Base-by-base conservation (phyloP, 2,329 filamentous ascomycete genomes). In the Sphaerulina populicola region DNA sequence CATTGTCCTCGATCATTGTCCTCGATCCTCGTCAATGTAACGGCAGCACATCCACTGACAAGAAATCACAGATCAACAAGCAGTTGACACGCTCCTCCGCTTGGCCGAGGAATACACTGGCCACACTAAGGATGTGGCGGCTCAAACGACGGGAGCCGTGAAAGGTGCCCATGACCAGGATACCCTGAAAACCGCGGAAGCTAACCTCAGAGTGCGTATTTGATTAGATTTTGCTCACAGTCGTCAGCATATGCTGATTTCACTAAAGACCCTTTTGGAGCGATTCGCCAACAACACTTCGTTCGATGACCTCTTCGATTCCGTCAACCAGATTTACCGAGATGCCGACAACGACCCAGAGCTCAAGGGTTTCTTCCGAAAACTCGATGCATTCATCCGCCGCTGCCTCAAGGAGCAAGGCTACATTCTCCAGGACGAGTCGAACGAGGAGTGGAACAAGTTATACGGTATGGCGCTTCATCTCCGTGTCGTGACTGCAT, bases 231-330 rank as follows among this genome's bases (percentile, higher is more conserved):
- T 70, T 46, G 52, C 49, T 57, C 36, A 53, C 53, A 65, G 57
- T 58, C 70, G 66, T 58, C 61, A 66, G 62, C 62, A 71, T 62
- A 69, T 71, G 72, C 76, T 80, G 69, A 80, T 72, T 59, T 62
- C 68, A 42, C 70, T 72, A 15, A 76, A 87, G 80, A 88, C 82
- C 7, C 76, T 98, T 15, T 83, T 98, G 60, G 93, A 97, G 75
- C 86, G 93, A 43, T 97, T 96, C 62, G 93, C 93, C 66, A 97
- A 98, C 69, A 84, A 84, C 64, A 97, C 93, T 7, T 96, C 90
- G 0, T 81, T 83, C 31, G 85, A 94, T 57, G 88, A 94, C 59
- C 74, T 97, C 3, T 88, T 93, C 72, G 82, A 86, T 14, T 82
- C 89, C 0, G 84, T 98, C 68, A 84, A 89, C 60, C 79, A 82